phyloP scores from a whole-genome alignment of 176 grass and related monocot genomes.

The Juncus effusus region DNA sequence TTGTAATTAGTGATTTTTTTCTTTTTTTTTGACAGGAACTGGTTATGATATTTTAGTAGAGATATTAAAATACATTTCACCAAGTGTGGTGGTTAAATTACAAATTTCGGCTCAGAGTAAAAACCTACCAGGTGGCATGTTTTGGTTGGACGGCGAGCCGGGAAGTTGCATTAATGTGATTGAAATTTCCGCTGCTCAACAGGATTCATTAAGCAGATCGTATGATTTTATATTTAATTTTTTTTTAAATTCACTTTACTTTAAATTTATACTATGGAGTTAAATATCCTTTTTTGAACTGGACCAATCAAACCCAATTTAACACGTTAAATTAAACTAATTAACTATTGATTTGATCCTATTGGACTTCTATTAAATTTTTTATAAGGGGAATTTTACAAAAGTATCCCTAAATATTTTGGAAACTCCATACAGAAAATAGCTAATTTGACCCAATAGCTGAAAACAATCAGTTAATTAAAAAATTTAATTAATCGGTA shows the following conservation, averaged over 20 bases:
- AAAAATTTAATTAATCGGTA: too few species aligned
- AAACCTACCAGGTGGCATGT: constrained; percentile 84
- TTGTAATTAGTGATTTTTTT: background rate
- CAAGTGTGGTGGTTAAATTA: constrained; percentile 72
- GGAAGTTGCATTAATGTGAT: constrained; percentile 36
- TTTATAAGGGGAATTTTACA: too few species aligned
- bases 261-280: too few species aligned
- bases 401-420: too few species aligned
- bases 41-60: constrained; percentile 94
- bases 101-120: constrained; percentile 48
- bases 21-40: constrained; percentile 49
- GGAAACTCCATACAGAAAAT: too few species aligned
- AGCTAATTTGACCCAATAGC: too few species aligned
- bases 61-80: constrained; percentile 78
- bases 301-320: too few species aligned
- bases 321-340: too few species aligned
- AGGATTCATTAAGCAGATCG: constrained; percentile 52
- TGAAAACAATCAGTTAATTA: too few species aligned
- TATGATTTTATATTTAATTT: constrained; percentile 33
- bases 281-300: too few species aligned
- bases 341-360: too few species aligned
- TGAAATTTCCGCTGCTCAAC: constrained; percentile 43
- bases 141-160: constrained; percentile 56
- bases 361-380: too few species aligned
- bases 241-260: background rate